phyloP scores from a whole-genome alignment of 2,329 filamentous ascomycete genomes.

The Ophiostoma novo-ulmi region DNA sequence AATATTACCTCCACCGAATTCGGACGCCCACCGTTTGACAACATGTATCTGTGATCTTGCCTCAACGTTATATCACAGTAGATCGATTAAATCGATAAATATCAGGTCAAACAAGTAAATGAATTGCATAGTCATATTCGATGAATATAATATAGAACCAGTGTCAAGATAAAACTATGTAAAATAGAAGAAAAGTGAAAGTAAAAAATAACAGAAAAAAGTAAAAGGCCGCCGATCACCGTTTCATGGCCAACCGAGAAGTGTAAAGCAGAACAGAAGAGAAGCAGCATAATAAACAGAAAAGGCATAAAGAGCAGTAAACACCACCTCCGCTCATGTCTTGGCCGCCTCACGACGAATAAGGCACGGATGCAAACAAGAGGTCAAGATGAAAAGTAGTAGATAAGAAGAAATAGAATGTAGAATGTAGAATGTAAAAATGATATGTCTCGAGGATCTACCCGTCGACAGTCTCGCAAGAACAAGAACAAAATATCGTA shows the following conservation, averaged over 20 bases:
- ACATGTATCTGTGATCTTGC: background rate
- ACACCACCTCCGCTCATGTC: background rate
- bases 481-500: constrained; percentile 5
- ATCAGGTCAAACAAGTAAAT: background rate
- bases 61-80: background rate
- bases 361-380: background rate
- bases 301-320: background rate
- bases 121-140: background rate
- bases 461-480: background rate
- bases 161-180: background rate
- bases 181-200: background rate
- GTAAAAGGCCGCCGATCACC: constrained; percentile 3
- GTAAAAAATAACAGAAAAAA: background rate
- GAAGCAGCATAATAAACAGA: background rate
- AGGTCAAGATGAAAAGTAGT: background rate
- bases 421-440: background rate
- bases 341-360: background rate
- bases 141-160: background rate
- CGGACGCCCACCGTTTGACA: too few relatives aligned
- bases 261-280: background rate
- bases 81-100: background rate
- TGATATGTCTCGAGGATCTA: background rate
- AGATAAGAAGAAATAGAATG: background rate
- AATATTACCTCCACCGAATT: too few relatives aligned
- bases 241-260: background rate